Conservation (phyloP, 805 yeast species). For the Ogataea degrootiae region DNA sequence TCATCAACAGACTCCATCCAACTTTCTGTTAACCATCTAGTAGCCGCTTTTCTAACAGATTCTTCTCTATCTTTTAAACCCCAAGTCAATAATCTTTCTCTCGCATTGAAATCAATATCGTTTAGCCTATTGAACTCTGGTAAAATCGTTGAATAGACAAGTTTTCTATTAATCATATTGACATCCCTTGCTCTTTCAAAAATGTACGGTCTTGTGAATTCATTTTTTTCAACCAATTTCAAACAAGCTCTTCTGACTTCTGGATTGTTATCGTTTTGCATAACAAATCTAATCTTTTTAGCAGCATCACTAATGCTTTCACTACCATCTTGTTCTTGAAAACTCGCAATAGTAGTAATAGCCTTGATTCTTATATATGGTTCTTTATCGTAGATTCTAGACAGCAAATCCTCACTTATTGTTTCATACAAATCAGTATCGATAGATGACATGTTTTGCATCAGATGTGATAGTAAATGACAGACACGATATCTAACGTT, state of each 20-base stretch:
- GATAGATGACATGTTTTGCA: slow-evolving; percentile 69
- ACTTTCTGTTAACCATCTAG: slow-evolving; percentile 56
- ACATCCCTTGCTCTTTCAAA: slow-evolving; percentile 81
- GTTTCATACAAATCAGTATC: slow-evolving; percentile 67
- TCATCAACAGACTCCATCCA: slow-evolving; percentile 72
- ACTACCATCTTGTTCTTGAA: slow-evolving; percentile 57
- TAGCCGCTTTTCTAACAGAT: slow-evolving; percentile 66
- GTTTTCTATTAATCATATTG: slow-evolving; percentile 64
- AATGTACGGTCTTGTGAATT: slow-evolving; percentile 49
- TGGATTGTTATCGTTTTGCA: slow-evolving; percentile 76
- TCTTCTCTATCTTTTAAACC: slow-evolving; percentile 86
- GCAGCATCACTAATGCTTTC: slow-evolving; percentile 41
- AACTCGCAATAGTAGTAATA: slow-evolving; percentile 67
- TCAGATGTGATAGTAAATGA: slow-evolving; percentile 66
- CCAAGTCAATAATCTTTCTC: slow-evolving; percentile 72
- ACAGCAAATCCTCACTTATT: slow-evolving; percentile 54
- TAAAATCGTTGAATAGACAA: slow-evolving; percentile 64
- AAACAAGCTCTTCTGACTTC: slow-evolving; percentile 88
- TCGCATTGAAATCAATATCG: slow-evolving; percentile 43
- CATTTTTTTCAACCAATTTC: slow-evolving; percentile 57
- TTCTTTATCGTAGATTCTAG: slow-evolving; percentile 72
- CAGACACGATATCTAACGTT: slow-evolving; percentile 77
- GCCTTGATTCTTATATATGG: slow-evolving; percentile 80
- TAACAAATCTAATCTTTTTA: slow-evolving; percentile 41
- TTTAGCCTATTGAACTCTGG: slow-evolving; percentile 61